A percentile compares a stretch with the other conserved stretches of the same genome.
These are phyloP conservation scores for Neurospora sp. DNA, from an alignment of 2,329 filamentous ascomycete genomes.

Conservation along the genomic window DNA sequence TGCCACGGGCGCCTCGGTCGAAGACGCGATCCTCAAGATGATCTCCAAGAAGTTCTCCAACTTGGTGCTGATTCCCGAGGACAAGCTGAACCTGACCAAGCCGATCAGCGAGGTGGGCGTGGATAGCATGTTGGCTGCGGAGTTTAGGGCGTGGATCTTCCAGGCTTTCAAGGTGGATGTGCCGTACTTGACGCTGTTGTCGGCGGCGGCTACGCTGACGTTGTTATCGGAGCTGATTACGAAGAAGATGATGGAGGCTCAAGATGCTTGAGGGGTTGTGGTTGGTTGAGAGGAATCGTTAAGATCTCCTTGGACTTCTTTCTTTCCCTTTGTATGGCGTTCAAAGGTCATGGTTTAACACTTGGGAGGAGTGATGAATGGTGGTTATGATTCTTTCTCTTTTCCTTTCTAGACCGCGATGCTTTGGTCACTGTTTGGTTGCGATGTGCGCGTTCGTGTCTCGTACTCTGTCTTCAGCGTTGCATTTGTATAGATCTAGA, in stretches of 20 bases:
- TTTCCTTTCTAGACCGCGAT: not conserved
- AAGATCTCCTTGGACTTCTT: not conserved
- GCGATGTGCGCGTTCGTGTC: not conserved
- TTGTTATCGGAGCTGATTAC: not conserved
- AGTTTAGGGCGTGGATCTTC: conserved; percentile 27
- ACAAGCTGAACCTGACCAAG: not conserved
- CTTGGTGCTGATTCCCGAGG: not conserved
- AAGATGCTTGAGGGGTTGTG: not conserved
- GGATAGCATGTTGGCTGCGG: conserved; percentile 28
- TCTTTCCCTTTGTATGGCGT: not conserved
- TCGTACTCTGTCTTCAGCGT: not conserved
- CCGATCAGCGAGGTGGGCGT: conserved; percentile 23
- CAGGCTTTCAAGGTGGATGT: conserved; percentile 27
- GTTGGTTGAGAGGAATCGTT: not conserved
- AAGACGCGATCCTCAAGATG: not conserved
- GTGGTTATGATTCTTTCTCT: not conserved
- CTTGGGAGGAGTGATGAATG: not conserved
- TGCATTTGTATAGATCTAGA: not conserved
- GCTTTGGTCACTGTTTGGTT: not conserved
- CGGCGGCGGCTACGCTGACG: conserved; percentile 17
- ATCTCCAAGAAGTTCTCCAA: not conserved
- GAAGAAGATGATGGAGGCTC: not conserved
- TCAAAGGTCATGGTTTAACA: not conserved
- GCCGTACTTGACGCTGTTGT: conserved; percentile 29
- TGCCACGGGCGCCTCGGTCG: not conserved